Percentiles rank a stretch among this genome's conserved stretches.
Conservation (phyloP, 2,329 filamentous ascomycete genomes). For the Penicillium sp. region DNA sequence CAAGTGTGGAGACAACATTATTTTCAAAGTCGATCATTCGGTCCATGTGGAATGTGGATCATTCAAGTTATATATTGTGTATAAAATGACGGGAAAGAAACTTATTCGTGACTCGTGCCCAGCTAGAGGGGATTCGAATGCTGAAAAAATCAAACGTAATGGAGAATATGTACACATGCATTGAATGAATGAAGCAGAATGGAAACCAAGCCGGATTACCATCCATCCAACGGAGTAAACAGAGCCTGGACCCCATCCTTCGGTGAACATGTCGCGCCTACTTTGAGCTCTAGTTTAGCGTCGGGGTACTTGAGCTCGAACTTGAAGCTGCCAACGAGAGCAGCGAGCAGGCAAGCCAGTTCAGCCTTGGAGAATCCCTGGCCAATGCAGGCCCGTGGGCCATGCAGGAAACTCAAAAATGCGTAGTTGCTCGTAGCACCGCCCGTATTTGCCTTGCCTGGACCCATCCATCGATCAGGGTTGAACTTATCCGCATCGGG, state of each 20-base stretch:
- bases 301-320: slow-evolving; percentile 64
- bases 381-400: slow-evolving; percentile 83
- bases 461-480: slow-evolving; percentile 71
- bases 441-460: slow-evolving; percentile 58
- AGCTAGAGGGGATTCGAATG: too few species aligned
- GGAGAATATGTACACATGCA: not conserved
- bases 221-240: slow-evolving; percentile 49
- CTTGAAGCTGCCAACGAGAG: slow-evolving; percentile 72
- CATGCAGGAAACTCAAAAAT: slow-evolving; percentile 81
- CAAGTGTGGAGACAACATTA: too few species aligned
- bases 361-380: slow-evolving; percentile 78
- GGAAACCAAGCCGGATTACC: slow-evolving; percentile 15
- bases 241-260: slow-evolving; percentile 70
- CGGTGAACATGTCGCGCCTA: slow-evolving; percentile 71
- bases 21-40: too few species aligned
- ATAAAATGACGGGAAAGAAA: too few species aligned
- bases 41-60: too few species aligned
- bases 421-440: slow-evolving; percentile 75
- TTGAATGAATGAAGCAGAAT: not conserved
- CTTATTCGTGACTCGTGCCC: too few species aligned
- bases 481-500: slow-evolving; percentile 71
- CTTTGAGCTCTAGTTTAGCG: slow-evolving; percentile 64
- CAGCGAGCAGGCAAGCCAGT: slow-evolving; percentile 78
- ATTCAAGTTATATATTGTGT: too few species aligned
- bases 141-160: not conserved